Evolutionary conservation across 2,329 filamentous ascomycete species (phyloP).

Genomic region (Aspergillus clavatus): DNA sequence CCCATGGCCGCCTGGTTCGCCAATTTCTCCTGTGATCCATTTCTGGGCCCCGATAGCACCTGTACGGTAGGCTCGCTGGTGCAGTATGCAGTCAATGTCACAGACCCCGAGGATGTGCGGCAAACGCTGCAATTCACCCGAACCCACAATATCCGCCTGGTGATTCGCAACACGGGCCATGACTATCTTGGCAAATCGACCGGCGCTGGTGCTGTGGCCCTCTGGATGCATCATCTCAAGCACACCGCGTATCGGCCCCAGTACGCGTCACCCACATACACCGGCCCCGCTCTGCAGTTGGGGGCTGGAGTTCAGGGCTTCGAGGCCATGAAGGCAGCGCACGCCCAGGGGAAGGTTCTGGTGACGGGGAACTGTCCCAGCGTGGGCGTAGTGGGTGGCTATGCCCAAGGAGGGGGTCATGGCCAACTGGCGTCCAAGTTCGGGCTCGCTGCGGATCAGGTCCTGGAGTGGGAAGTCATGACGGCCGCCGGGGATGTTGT

Average conservation of each 20-base stretch:
- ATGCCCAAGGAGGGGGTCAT: slow-evolving; percentile 55
- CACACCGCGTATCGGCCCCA: slow-evolving; percentile 22
- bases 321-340: slow-evolving; percentile 46
- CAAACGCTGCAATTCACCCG: slow-evolving; percentile 7
- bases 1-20: slow-evolving; percentile 31
- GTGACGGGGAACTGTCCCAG: slow-evolving; percentile 52
- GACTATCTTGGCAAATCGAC: slow-evolving; percentile 47
- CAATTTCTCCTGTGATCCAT: slow-evolving; percentile 38
- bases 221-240: slow-evolving; percentile 29
- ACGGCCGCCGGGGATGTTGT: slow-evolving; percentile 32
- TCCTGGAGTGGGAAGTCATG: slow-evolving; percentile 48
- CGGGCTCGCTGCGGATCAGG: slow-evolving; percentile 49
- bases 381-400: slow-evolving; percentile 57
- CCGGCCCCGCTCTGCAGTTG: slow-evolving; percentile 49
- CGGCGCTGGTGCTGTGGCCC: slow-evolving; percentile 47
- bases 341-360: slow-evolving; percentile 44
- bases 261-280: slow-evolving; percentile 42
- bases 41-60: slow-evolving; percentile 17
- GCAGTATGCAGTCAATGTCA: slow-evolving; percentile 14
- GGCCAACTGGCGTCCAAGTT: slow-evolving; percentile 48
- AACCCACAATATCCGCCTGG: slow-evolving; percentile 23
- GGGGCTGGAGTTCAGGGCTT: slow-evolving; percentile 51
- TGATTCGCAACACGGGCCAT: slow-evolving; percentile 42
- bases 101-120: slow-evolving; percentile 1
- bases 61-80: slow-evolving; percentile 6